Base-by-base conservation (phyloP, 768 basidiomycete species). In the Rhizopogon roseolus region DNA sequence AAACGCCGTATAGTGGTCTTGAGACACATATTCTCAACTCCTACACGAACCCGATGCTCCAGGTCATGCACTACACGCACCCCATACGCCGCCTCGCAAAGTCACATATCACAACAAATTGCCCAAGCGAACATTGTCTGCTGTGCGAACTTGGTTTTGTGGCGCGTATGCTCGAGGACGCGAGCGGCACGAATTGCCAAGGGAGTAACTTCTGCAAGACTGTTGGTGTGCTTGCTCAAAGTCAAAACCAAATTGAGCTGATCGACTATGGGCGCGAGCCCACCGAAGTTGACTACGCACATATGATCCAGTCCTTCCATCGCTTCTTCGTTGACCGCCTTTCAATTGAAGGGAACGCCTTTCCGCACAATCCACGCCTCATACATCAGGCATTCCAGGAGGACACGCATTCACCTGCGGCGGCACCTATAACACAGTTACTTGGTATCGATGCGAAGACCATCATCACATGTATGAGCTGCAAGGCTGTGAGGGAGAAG, bases 21-120 rank as follows among this genome's bases (percentile, higher is more conserved):
- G 96, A 99, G 67, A 97, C 96, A 1, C 93, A 98, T 65, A 98
- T 99, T 54, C 76, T 93, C 41, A 96, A 98, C 67, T 99, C 94
- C 5, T 99, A 98, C 71, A 96, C 95, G 14, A 99, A 99, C 65
- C 74, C 90, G 1, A 67, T 97, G 29, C 71, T 96, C 1, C 95
- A 99, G 68, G 82, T 88, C n/a, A 81, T 98, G 71, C 90, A 97
- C 66, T 95, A 93, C 69, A 80, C 77, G 19, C 60, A 71, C 13
- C 90, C 95, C 1, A 81, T 99, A 36, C 80, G 96, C 37, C 76
- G 71, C 25, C 72, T 96, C 39, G 93, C 95, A 11, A 97, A 91
- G 67, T 89, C 90, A 0, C 96, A 99, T 65, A 94, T 94, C 57
- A 88, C 88, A 0, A 90, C 87, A 2, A 82, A 88, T 49, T 98